Conservation (phyloP, 768 basidiomycete species). For the Boletus coccyginus region DNA sequence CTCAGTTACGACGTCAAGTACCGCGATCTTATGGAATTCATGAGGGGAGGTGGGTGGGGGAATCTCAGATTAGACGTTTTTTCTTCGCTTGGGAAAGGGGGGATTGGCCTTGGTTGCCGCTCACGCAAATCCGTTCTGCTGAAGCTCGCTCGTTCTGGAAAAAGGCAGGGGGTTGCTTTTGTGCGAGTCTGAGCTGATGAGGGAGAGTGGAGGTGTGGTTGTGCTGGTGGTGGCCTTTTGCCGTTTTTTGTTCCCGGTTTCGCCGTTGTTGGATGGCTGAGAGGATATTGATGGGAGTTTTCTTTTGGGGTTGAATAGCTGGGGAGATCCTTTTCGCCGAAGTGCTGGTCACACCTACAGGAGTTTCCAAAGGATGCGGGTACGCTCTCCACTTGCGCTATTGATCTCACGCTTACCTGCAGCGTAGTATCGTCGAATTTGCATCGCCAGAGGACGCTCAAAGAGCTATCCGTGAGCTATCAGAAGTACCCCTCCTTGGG, state of each 20-base stretch:
- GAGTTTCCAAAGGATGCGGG: slow-evolving; percentile 99
- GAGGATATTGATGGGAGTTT: slow-evolving; percentile 95
- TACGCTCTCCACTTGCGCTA: slow-evolving; percentile 41
- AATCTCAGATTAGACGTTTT: slow-evolving; percentile 59
- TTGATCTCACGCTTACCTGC: slow-evolving; percentile 10
- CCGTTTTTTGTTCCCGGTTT: slow-evolving; percentile 40
- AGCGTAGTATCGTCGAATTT: slow-evolving; percentile 88
- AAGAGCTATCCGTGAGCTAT: slow-evolving; percentile 84
- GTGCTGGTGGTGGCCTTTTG: slow-evolving; percentile 37
- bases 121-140: slow-evolving; percentile 34
- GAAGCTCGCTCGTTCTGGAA: slow-evolving; percentile 33
- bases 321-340: slow-evolving; percentile 99
- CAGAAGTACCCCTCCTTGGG: slow-evolving; percentile 87
- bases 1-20: slow-evolving; percentile 99
- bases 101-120: slow-evolving; percentile 25
- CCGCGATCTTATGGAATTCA: slow-evolving; percentile 98
- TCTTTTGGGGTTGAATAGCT: slow-evolving; percentile 89
- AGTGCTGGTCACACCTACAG: slow-evolving; percentile 94
- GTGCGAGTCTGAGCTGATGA: slow-evolving; percentile 36
- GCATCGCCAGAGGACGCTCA: slow-evolving; percentile 86
- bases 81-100: slow-evolving; percentile 40
- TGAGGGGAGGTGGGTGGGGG: slow-evolving; percentile 99
- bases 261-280: slow-evolving; percentile 49
- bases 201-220: slow-evolving; percentile 32
- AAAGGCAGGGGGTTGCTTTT: slow-evolving; percentile 32